Evolutionary conservation across 352 stramenopile genomes (phyloP), one percentile per base, ranked within the genome.

Genomic region (Globisporangium echinulatum): DNA sequence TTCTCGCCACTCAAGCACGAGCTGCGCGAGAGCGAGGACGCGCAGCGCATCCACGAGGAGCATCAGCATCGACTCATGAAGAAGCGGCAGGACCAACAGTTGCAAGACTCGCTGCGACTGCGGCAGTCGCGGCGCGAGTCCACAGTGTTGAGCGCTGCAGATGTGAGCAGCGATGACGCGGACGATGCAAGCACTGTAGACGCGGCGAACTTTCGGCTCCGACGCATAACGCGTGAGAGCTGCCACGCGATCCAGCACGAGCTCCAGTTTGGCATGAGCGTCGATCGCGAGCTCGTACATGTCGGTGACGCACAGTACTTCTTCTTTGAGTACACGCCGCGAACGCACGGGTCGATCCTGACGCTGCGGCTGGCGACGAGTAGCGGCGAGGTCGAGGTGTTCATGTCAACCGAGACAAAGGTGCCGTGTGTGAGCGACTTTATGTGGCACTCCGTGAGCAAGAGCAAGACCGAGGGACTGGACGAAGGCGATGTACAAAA

Each of bases 341-440:
- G 72, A 42, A 40, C 52, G 0, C 53, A 79, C 13, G 73, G 67
- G 0, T 69, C 72, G 7, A 92, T 88, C 52, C 56, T 90, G 44
- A 92, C 82, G 1, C 46, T 90, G 36, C 78, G 79, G 51, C 69
- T 92, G 37, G 69, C 85, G 46, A 55, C 74, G 0, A 19, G 68
- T 1, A 19, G 54, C 7, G 82, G 82, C 25, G 73, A 88, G 17
- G 79, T 76, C 3, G 78, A 88, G 43, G 54, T 85, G 46, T 88
- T 90, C 52, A 59, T 92, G 65, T 90, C 79, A 0, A 88, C 77
- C 0, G 66, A 86, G n/a, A 92, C 82, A 10, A 77, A 71, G 54
- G 78, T 76, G 3, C 82, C 79, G 11, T 88, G 79, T 51, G 58
- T 68, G 9, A 84, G 75, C 0, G 79, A 92, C 48, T 90, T 80